phyloP scores from a whole-genome alignment of 2,329 filamentous ascomycete species.

The Neofusicoccum sp. region DNA sequence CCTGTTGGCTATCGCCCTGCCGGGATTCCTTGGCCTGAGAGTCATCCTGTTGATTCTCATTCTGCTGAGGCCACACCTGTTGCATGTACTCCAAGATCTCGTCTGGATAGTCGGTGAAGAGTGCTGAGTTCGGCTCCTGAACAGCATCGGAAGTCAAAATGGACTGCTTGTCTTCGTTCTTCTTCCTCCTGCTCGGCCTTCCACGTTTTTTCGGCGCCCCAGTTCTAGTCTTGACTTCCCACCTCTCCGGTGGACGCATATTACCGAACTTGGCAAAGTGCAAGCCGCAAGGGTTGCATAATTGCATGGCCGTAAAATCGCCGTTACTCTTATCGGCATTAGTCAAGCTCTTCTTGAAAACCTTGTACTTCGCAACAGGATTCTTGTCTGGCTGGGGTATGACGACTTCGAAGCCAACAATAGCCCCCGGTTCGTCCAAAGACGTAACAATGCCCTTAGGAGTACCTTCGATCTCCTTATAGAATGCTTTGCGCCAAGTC shows the following conservation, averaged over 20 bases:
- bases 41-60: neutral
- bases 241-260: conserved; percentile 81
- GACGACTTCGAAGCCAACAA: conserved; percentile 47
- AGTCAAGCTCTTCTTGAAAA: conserved; percentile 75
- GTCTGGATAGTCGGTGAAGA: conserved; percentile 14
- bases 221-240: conserved; percentile 59
- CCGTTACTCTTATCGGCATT: conserved; percentile 62
- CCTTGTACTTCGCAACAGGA: conserved; percentile 67
- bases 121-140: conserved; percentile 3
- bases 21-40: neutral
- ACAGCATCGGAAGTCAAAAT: neutral
- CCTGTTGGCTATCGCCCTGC: no score
- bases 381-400: conserved; percentile 49
- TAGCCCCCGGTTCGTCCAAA: conserved; percentile 68
- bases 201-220: conserved; percentile 49
- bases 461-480: conserved; percentile 62
- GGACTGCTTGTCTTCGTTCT: conserved; percentile 16
- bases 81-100: conserved; percentile 10
- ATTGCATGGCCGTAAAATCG: conserved; percentile 68
- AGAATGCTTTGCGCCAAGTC: conserved; percentile 87
- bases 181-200: conserved; percentile 35
- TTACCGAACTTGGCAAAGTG: conserved; percentile 88
- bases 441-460: conserved; percentile 72
- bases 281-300: conserved; percentile 96
- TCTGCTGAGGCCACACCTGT: conserved; percentile 1